A percentile compares a stretch with the other conserved stretches of the same genome.
phyloP scores from a whole-genome alignment of 345 rosid species.

The Populus alba region DNA sequence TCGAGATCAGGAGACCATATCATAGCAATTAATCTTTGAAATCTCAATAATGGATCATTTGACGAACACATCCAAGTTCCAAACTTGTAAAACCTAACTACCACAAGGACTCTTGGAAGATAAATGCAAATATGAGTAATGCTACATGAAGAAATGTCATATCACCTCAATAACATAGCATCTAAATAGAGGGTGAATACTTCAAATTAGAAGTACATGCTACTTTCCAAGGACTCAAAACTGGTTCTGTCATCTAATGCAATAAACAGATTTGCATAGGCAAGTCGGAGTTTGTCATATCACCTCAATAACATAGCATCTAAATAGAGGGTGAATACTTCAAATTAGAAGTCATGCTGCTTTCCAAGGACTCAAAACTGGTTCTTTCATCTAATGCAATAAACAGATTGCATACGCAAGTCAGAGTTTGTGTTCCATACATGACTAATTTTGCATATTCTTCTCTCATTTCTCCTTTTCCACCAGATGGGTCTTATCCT shows the following conservation, averaged over 20 bases:
- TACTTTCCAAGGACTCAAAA: background rate
- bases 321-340: background rate
- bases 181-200: background rate
- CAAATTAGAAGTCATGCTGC: constrained; percentile 1
- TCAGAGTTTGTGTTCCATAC: background rate
- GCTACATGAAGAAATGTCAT: background rate
- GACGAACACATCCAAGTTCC: background rate
- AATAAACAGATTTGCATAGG: background rate
- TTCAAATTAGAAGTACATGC: constrained; percentile 1
- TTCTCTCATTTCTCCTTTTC: no score
- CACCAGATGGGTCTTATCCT: no score
- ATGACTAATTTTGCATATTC: no score
- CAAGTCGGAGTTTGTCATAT: background rate
- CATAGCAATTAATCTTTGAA: background rate
- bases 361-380: background rate
- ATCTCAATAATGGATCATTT: background rate
- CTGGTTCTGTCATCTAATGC: background rate
- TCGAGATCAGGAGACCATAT: background rate
- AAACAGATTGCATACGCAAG: background rate
- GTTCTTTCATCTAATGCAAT: background rate
- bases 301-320: background rate
- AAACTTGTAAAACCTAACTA: background rate
- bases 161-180: background rate
- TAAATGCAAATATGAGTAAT: no score
- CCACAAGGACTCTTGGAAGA: background rate